Conservation (phyloP, 2,329 filamentous ascomycete genomes). For the Arthrocladium fulminans region DNA sequence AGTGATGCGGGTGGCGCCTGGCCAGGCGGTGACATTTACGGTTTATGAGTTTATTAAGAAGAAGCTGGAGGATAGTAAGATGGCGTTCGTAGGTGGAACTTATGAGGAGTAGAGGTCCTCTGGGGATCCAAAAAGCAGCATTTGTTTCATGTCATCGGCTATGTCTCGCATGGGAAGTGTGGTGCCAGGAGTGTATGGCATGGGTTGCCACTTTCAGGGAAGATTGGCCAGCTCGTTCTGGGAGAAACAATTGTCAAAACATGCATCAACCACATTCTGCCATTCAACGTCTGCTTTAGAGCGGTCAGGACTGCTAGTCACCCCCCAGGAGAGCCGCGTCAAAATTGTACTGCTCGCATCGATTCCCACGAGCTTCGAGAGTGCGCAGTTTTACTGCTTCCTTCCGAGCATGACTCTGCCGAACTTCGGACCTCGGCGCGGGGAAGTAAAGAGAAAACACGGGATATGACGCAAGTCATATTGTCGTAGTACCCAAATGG, state of each 20-base stretch:
- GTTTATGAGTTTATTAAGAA: slow-evolving; percentile 72
- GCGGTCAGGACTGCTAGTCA: too few relatives aligned
- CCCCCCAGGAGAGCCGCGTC: too few relatives aligned
- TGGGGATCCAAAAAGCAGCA: not conserved
- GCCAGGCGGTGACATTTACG: slow-evolving; percentile 70
- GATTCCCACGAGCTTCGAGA: not conserved
- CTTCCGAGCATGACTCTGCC: not conserved
- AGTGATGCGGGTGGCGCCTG: slow-evolving; percentile 93
- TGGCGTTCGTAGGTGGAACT: slow-evolving; percentile 51
- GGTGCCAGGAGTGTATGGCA: too few relatives aligned
- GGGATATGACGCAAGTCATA: too few relatives aligned
- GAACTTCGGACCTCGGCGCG: not conserved
- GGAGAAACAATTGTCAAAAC: too few relatives aligned
- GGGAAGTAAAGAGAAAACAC: not conserved
- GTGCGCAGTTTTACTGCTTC: not conserved
- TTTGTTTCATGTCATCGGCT: not conserved
- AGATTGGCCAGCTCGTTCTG: too few relatives aligned
- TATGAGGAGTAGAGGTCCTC: slow-evolving; percentile 50
- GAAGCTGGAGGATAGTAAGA: slow-evolving; percentile 58
- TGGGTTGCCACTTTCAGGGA: too few relatives aligned
- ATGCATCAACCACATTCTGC: too few relatives aligned
- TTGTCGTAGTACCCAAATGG: not conserved
- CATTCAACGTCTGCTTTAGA: too few relatives aligned
- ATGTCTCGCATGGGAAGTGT: too few relatives aligned
- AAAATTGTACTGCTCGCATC: not conserved